Conservation (phyloP, 2,329 filamentous ascomycete genomes). For the Westerdykella sp. region DNA sequence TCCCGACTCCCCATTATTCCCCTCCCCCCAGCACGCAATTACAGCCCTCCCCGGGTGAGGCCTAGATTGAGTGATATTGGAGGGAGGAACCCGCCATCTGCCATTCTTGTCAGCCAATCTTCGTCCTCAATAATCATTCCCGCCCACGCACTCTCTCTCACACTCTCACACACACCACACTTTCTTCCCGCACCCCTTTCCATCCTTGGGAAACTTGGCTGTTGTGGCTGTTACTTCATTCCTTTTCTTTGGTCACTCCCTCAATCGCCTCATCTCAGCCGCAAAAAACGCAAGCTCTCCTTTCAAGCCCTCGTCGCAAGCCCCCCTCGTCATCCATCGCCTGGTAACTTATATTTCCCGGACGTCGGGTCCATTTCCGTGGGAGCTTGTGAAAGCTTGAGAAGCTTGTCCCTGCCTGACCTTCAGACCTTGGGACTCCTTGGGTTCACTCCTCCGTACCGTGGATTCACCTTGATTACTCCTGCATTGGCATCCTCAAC, state of each 20-base stretch:
- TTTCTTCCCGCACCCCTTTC: neutral
- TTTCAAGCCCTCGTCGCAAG: constrained; percentile 3
- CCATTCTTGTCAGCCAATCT: no score
- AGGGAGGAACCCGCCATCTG: no score
- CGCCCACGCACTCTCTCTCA: no score
- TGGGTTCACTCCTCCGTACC: constrained; percentile 5
- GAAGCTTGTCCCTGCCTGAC: constrained; percentile 1
- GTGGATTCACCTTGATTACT: neutral
- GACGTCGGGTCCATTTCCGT: constrained; percentile 18
- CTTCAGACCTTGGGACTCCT: constrained; percentile 1
- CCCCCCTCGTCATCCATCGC: no score
- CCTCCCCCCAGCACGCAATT: no score
- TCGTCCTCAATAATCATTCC: no score
- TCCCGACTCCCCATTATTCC: no score
- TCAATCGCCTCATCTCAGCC: constrained; percentile 1
- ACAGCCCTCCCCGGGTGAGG: no score
- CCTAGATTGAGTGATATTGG: no score
- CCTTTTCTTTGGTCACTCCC: constrained; percentile 6
- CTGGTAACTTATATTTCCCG: constrained; percentile 20
- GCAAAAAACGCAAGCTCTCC: constrained; percentile 4
- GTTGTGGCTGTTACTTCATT: constrained; percentile 1
- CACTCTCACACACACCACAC: neutral
- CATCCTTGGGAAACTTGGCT: neutral
- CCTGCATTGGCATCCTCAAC: neutral
- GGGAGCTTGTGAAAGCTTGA: constrained; percentile 21